Conservation (phyloP, 2,329 filamentous ascomycete species). For the Biscogniauxia mediterranea region DNA sequence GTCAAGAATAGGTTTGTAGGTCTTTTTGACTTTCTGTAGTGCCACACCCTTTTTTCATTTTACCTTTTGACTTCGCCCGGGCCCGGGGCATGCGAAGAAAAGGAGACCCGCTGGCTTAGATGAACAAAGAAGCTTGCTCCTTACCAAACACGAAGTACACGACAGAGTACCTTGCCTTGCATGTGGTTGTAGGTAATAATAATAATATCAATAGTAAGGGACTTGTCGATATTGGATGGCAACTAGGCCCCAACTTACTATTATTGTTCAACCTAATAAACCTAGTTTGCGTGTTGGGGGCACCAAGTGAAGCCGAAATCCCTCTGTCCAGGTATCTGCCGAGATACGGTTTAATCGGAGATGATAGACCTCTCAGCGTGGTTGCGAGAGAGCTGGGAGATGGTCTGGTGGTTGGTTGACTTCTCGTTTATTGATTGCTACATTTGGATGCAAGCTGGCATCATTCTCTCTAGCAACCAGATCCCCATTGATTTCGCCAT, state of each 20-base stretch:
- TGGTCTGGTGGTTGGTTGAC: conserved; percentile 1
- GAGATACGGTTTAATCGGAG: neutral
- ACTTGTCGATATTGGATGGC: neutral
- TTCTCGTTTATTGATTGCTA: conserved; percentile 12
- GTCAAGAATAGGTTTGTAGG: no score
- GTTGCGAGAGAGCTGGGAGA: neutral
- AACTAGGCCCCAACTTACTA: neutral
- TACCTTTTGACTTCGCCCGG: neutral
- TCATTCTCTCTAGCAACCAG: conserved; percentile 20
- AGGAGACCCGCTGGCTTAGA: neutral
- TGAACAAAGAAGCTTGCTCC: neutral
- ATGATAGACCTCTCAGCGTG: neutral
- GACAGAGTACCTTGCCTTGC: neutral
- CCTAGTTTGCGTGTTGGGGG: neutral
- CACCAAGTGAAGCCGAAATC: neutral
- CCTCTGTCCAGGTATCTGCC: neutral
- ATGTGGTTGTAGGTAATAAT: neutral
- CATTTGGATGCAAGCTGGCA: conserved; percentile 25
- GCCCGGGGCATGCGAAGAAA: neutral
- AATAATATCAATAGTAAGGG: neutral
- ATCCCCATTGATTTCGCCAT: conserved; percentile 7
- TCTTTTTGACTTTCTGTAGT: neutral
- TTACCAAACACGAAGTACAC: neutral
- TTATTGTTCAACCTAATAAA: neutral
- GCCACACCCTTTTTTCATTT: neutral